These are phyloP conservation scores for Hordeum pubiflorum DNA, from an alignment of 202 grass and related monocot species.

Conservation along the genomic window DNA sequence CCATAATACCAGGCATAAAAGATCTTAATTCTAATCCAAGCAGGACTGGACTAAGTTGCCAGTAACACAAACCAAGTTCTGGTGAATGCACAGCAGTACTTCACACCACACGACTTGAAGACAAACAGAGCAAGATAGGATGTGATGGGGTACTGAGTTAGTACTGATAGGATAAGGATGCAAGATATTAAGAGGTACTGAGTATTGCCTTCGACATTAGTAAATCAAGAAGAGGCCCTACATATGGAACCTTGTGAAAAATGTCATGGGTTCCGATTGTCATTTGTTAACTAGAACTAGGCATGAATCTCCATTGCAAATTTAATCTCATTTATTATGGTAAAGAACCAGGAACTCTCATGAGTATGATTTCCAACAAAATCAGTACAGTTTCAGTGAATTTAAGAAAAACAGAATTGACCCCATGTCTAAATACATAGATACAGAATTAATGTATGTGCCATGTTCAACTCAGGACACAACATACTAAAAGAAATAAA, in stretches of 20 bases:
- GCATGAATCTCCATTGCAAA: background rate
- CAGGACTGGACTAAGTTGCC: no score
- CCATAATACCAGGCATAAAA: no score
- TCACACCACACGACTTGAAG: no score
- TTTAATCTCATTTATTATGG: background rate
- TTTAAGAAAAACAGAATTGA: background rate
- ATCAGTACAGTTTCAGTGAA: background rate
- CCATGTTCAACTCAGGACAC: slow-evolving; percentile 1
- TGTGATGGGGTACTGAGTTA: background rate
- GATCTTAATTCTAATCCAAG: no score
- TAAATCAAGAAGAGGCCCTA: background rate
- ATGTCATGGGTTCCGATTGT: background rate
- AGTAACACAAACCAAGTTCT: no score
- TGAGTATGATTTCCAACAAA: background rate
- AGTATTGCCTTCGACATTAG: background rate
- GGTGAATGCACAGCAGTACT: no score
- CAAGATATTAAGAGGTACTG: background rate
- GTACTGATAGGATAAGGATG: background rate
- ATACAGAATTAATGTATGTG: background rate
- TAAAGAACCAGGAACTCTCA: background rate
- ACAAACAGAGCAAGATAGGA: no score
- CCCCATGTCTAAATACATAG: background rate
- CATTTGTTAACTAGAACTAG: background rate
- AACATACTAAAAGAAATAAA: background rate
- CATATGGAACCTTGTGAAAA: background rate